These are phyloP conservation scores for Thelephora aurantiotincta DNA, from an alignment of 768 basidiomycete genomes.

Conservation along the genomic window DNA sequence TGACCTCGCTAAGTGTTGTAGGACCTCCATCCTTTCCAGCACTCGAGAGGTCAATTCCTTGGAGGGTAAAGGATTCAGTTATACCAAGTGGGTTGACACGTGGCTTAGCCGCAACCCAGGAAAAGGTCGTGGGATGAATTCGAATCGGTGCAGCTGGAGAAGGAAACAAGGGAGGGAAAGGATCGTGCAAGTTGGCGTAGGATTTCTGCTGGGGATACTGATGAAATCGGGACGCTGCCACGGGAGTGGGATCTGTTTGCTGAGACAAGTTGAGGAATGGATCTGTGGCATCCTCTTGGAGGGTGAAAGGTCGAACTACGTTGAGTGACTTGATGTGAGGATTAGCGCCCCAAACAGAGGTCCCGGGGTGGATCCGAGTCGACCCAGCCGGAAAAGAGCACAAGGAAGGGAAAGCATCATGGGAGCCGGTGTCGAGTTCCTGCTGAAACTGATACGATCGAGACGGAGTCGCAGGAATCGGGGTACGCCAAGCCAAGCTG, in stretches of 20 bases:
- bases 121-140: conserved; percentile 31
- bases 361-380: too few species aligned
- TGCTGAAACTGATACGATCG: too few species aligned
- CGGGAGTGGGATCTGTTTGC: conserved; percentile 14
- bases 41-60: conserved; percentile 51
- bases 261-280: too few species aligned
- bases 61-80: conserved; percentile 61
- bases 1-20: conserved; percentile 67
- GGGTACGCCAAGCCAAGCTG: conserved; percentile 35
- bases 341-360: too few species aligned
- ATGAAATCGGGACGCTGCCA: conserved; percentile 14
- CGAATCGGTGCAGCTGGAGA: conserved; percentile 16
- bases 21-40: conserved; percentile 69
- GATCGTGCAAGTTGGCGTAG: conserved; percentile 69
- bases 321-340: too few species aligned
- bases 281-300: too few species aligned
- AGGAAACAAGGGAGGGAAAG: conserved; percentile 68
- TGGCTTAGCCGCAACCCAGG: conserved; percentile 56
- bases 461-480: too few species aligned
- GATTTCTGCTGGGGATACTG: too few species aligned
- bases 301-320: too few species aligned
- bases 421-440: too few species aligned
- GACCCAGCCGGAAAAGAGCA: too few species aligned
- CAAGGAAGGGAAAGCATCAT: too few species aligned
- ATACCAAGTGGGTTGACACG: conserved; percentile 55